A percentile compares a stretch with the other conserved stretches of the same genome.
Evolutionary conservation across 495 filamentous ascomycete species (phyloP).

Genomic region (Letharia columbiana): DNA sequence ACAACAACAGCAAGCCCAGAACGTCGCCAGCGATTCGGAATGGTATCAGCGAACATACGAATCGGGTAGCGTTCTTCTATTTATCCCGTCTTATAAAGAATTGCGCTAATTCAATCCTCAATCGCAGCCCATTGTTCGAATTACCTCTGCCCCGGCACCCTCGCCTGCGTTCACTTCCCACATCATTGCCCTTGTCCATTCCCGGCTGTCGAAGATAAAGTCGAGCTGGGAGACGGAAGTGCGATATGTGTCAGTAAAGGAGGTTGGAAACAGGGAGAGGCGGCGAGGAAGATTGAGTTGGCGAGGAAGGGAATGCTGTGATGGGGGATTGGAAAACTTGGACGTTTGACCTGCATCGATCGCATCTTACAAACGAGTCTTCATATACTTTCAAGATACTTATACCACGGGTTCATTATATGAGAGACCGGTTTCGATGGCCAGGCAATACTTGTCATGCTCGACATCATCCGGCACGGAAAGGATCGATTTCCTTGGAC

Average conservation of each 20-base stretch:
- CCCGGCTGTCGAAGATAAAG: conserved; percentile 74
- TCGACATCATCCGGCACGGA: too few relatives aligned
- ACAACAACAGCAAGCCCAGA: conserved; percentile 58
- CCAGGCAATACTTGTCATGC: too few relatives aligned
- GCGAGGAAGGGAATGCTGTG: conserved; percentile 75
- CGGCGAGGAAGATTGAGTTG: conserved; percentile 69
- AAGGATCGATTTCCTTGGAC: too few relatives aligned
- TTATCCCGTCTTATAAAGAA: too few relatives aligned
- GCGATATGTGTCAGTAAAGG: conserved; percentile 74
- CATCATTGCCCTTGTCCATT: conserved; percentile 90
- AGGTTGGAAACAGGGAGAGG: conserved; percentile 67
- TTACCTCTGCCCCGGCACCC: conserved; percentile 84
- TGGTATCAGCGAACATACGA: conserved; percentile 70
- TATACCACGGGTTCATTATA: too few relatives aligned
- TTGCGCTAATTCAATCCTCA: too few relatives aligned
- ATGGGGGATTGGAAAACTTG: conserved; percentile 18
- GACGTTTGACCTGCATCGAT: background rate
- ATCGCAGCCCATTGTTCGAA: conserved; percentile 63
- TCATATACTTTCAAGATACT: too few relatives aligned
- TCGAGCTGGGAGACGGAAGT: conserved; percentile 75
- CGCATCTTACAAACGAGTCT: too few relatives aligned
- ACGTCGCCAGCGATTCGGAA: conserved; percentile 66
- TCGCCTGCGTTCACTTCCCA: conserved; percentile 85
- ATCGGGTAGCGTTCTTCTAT: conserved; percentile 34
- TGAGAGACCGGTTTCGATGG: too few relatives aligned